A percentile compares a stretch with the other conserved stretches of the same genome.
These are phyloP conservation scores for Hibiscus trionum DNA, from an alignment of 345 rosid genomes.

Conservation along the genomic window DNA sequence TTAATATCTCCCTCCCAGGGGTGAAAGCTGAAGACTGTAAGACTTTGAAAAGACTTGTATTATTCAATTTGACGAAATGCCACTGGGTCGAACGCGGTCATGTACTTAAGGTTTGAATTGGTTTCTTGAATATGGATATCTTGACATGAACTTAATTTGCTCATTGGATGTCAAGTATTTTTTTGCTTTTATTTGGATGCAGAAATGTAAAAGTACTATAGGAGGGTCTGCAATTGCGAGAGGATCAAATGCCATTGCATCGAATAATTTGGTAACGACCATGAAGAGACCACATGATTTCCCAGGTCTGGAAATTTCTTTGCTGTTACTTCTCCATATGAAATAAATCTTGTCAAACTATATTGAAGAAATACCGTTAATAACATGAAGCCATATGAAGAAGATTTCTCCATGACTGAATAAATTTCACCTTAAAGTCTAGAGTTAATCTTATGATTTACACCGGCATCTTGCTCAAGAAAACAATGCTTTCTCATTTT, in stretches of 20 bases:
- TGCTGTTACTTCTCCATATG: background rate
- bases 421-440: too few relatives aligned
- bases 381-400: background rate
- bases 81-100: constrained; percentile 57
- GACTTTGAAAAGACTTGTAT: constrained; percentile 52
- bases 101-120: constrained; percentile 49
- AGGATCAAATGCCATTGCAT: constrained; percentile 28
- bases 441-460: background rate
- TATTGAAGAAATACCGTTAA: background rate
- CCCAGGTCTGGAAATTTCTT: constrained; percentile 45
- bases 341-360: constrained; percentile 8
- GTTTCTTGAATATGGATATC: background rate
- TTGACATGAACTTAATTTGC: constrained; percentile 2
- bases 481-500: constrained; percentile 1
- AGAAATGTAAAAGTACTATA: constrained; percentile 29
- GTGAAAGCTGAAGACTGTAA: constrained; percentile 53
- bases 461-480: background rate
- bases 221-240: constrained; percentile 28
- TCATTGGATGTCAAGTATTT: background rate
- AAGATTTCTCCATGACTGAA: background rate
- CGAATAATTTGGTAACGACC: constrained; percentile 27
- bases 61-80: constrained; percentile 45
- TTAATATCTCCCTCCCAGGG: constrained; percentile 50
- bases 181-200: constrained; percentile 25
- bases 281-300: constrained; percentile 45